Base-by-base conservation (phyloP, 179 eudicot genomes). In the Monotropa hypopitys region DNA sequence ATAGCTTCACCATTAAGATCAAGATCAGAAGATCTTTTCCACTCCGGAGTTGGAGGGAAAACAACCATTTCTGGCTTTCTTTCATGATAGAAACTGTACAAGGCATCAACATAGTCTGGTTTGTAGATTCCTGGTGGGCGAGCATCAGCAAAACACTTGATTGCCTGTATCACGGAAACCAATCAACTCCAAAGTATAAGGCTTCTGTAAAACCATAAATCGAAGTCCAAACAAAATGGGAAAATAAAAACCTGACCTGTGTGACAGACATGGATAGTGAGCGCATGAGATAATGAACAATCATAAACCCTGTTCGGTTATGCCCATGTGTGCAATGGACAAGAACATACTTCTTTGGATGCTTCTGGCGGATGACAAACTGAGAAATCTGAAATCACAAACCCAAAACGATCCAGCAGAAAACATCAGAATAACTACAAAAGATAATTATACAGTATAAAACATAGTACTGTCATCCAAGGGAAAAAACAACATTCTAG, bases 251-350 rank as follows among this genome's bases (percentile, higher is more conserved):
- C 80, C 91, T 74, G 50, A 90, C 97, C 92, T 95, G 94, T 71
- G 92, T 84, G 73, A 93, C 97, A 61, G 92, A 86, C 32, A 84
- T 85, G 46, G 88, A 89, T 69, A 77, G 84, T 38, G 92, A 86
- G 50, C 98, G 96, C 92, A 96, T 94, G 78, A 96, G 86, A 85
- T 88, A 96, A 79, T 96, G 97, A 76, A 89, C 88, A 46, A 96
- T 91, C 99, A 96, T 96, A 83, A 79, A 96, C 77, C 99, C 99
- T 57, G 99, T 93, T 76, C 98, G 91, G 77, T 96, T 96, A 81
- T 96, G 99, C 81, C 99, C 99, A 84, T 96, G 99, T 11, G 99
- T 96, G 80, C 99, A 96, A 78, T 96, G 99, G 53, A 96, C 91
- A 81, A 96, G 86, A 72, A 94, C 86, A 84, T 88, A 84, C 79